phyloP scores from a whole-genome alignment of 495 filamentous ascomycete species.

The Aspergillus coremiiformis region DNA sequence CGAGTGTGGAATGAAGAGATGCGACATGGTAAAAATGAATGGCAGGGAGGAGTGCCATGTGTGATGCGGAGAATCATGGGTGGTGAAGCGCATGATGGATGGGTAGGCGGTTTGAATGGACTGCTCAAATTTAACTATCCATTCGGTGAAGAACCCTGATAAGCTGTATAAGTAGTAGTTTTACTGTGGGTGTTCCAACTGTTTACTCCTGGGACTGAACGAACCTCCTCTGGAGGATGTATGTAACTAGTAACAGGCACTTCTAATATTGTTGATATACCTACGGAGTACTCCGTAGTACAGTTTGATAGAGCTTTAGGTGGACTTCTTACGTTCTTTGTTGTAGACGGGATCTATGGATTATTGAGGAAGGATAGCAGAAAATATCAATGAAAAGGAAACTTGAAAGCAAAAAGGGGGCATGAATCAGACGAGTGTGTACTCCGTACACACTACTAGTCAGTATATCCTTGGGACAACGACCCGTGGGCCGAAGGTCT shows the following conservation, averaged over 20 bases:
- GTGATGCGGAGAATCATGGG: slow-evolving; percentile 47
- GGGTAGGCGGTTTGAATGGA: slow-evolving; percentile 94
- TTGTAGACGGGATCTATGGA: neutral
- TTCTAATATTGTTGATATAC: too few relatives aligned
- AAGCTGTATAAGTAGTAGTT: neutral
- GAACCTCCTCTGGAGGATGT: neutral
- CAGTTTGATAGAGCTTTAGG: too few relatives aligned
- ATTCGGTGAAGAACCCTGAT: slow-evolving; percentile 65
- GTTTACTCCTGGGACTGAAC: neutral
- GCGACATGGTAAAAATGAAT: slow-evolving; percentile 56
- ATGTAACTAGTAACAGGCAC: too few relatives aligned
- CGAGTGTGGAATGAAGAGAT: slow-evolving; percentile 76
- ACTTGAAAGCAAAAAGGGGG: neutral
- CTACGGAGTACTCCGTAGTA: too few relatives aligned
- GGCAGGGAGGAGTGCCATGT: slow-evolving; percentile 52
- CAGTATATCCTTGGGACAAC: neutral
- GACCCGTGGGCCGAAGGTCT: neutral
- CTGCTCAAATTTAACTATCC: slow-evolving; percentile 97
- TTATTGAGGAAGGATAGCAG: neutral
- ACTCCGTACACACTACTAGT: neutral
- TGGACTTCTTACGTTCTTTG: too few relatives aligned
- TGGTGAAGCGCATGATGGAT: slow-evolving; percentile 68
- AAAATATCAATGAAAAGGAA: neutral
- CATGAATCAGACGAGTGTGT: neutral
- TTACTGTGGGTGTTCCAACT: neutral